phyloP scores from a whole-genome alignment of 306 rosid species.

The Medicago ruthenica region DNA sequence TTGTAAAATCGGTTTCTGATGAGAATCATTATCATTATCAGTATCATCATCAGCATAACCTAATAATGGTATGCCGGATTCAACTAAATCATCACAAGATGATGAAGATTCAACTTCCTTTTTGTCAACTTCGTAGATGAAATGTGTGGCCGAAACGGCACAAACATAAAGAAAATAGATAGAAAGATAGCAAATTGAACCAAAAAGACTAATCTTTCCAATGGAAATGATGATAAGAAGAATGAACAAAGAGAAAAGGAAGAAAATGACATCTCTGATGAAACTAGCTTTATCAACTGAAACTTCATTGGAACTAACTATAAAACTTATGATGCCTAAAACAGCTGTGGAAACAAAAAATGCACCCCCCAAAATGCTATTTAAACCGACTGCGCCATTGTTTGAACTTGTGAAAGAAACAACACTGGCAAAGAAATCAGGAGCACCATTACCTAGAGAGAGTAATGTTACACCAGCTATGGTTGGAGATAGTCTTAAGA shows the following conservation, averaged over 20 bases:
- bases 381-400: slow-evolving; percentile 41
- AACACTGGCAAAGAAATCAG: slow-evolving; percentile 47
- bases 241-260: slow-evolving; percentile 34
- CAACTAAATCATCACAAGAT: slow-evolving; percentile 37
- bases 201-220: slow-evolving; percentile 32
- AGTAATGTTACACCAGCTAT: slow-evolving; percentile 45
- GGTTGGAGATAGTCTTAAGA: slow-evolving; percentile 38
- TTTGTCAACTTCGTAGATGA: slow-evolving; percentile 32
- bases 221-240: slow-evolving; percentile 36
- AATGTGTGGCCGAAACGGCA: slow-evolving; percentile 42
- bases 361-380: slow-evolving; percentile 43
- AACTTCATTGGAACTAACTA: slow-evolving; percentile 33
- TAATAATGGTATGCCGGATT: slow-evolving; percentile 37
- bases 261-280: slow-evolving; percentile 45
- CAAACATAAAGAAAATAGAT: slow-evolving; percentile 40
- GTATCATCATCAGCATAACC: slow-evolving; percentile 28
- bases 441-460: slow-evolving; percentile 42
- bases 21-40: slow-evolving; percentile 7
- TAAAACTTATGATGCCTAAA: slow-evolving; percentile 40
- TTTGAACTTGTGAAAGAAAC: slow-evolving; percentile 48
- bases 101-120: slow-evolving; percentile 13
- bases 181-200: slow-evolving; percentile 39
- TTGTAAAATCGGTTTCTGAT: slow-evolving; percentile 20
- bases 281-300: slow-evolving; percentile 41
- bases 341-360: slow-evolving; percentile 43